phyloP scores from a whole-genome alignment of 73 alveolate genomes.

The Tetrahymena malaccensis region DNA sequence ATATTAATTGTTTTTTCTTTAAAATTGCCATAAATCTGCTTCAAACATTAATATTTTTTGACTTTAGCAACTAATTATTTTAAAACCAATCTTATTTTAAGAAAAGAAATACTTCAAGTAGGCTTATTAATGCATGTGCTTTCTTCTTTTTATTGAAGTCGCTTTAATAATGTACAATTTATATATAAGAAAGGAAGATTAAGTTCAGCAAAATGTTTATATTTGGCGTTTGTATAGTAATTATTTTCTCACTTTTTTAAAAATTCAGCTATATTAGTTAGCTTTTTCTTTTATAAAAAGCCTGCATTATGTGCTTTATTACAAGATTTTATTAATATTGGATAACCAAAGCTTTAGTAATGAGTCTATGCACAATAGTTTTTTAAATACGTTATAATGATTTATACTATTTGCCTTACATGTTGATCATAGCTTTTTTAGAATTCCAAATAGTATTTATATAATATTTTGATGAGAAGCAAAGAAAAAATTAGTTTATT shows the following conservation, averaged over 20 bases:
- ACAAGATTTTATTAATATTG: not conserved
- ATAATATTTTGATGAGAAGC: not conserved
- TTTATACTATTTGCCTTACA: not conserved
- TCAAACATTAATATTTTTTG: no score
- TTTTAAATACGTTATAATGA: not conserved
- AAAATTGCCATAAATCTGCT: no score
- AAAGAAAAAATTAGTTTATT: not conserved
- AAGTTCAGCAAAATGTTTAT: not conserved
- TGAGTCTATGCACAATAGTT: not conserved
- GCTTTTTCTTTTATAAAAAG: not conserved
- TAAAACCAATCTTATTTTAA: not conserved
- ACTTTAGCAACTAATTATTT: no score
- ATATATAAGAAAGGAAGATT: not conserved
- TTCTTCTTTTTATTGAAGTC: not conserved
- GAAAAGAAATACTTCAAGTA: not conserved
- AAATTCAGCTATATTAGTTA: not conserved
- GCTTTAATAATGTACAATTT: not conserved
- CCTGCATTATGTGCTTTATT: not conserved
- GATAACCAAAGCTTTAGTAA: not conserved
- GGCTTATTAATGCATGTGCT: not conserved
- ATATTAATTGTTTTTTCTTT: no score
- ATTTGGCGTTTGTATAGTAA: not conserved
- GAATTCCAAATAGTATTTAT: not conserved
- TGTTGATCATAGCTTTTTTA: not conserved
- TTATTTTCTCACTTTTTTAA: no score